Evolutionary conservation across 2,329 filamentous ascomycete species (phyloP), one percentile per base, ranked within the genome.

Genomic region (Diaporthe velutina): DNA sequence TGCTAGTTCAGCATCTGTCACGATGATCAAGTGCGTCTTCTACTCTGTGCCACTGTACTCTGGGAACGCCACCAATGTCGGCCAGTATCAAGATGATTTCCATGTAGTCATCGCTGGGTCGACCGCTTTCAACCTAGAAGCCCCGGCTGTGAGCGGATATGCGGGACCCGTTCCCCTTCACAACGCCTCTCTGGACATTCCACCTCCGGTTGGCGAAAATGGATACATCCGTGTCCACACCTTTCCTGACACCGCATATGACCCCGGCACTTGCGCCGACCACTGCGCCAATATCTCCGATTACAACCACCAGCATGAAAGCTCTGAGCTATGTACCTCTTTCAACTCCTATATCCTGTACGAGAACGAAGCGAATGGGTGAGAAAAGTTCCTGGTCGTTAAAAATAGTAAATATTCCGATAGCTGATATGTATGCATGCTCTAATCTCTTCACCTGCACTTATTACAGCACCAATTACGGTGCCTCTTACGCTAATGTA

Each of bases 211-310:
- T 60, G 73, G 75, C 6, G 76, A 78, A 10, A 75, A 80, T 40
- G 82, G 79, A 22, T 83, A 79, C 73, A 80, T 83, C 71, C 77
- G 80, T 17, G 70, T 78, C 38, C 79, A 80, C 77, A 78, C 80
- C 38, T 82, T 83, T 77, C 79, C 76, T 28, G 78, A 75, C 45
- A 76, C 77, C 9, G 77, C 71, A 58, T 83, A 79, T 57, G 78
- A 80, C 55, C 77, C 79, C 13, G 75, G 70, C 22, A 78, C 81
- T 10, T 83, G 82, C 64, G 81, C 80, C 2, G 77, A 77, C 0
- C 77, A 79, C 10, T 83, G 82, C 71, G 67, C 70, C 8, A 77
- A 79, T 17, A 79, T 80, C 77, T 82, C 78, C 61, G 74, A 76
- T 28, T 80, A 82, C 74, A 80, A 80, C 57, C 73, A 74, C 8